phyloP scores from a whole-genome alignment of 352 stramenopile species.

The Globisporangium lucens region DNA sequence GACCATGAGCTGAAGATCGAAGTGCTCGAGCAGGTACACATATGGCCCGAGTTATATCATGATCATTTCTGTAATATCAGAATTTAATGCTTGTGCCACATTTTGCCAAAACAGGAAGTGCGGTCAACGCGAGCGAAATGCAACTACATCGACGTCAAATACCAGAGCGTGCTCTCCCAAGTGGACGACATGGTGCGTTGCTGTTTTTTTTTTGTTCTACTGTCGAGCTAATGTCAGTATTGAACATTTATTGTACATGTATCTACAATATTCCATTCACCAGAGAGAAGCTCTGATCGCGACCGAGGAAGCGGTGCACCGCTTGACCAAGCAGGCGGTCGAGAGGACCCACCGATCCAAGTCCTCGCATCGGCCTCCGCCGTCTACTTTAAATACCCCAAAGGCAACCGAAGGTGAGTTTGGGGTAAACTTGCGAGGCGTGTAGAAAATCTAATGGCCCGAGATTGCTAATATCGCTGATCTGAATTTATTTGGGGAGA shows the following conservation, averaged over 20 bases:
- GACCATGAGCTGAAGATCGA: slow-evolving; percentile 38
- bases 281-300: slow-evolving; percentile 30
- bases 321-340: slow-evolving; percentile 24
- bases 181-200: slow-evolving; percentile 33
- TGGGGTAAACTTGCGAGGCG: too few species aligned
- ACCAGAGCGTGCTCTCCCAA: slow-evolving; percentile 28
- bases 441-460: not conserved
- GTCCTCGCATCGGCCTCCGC: slow-evolving; percentile 11
- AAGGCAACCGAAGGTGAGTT: slow-evolving; percentile 8
- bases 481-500: too few species aligned
- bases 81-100: not conserved
- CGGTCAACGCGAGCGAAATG: slow-evolving; percentile 33
- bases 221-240: too few species aligned
- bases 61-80: not conserved
- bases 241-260: too few species aligned
- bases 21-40: slow-evolving; percentile 24
- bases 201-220: not conserved
- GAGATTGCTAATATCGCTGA: not conserved
- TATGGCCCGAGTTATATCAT: not conserved
- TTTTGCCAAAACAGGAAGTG: slow-evolving; percentile 25
- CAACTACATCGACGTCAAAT: slow-evolving; percentile 45
- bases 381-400: slow-evolving; percentile 24
- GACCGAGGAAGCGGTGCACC: slow-evolving; percentile 33
- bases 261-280: not conserved
- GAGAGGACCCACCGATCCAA: slow-evolving; percentile 21